Evolutionary conservation across 2,329 filamentous ascomycete species (phyloP).

Genomic region (Penicillium capsulatum): DNA sequence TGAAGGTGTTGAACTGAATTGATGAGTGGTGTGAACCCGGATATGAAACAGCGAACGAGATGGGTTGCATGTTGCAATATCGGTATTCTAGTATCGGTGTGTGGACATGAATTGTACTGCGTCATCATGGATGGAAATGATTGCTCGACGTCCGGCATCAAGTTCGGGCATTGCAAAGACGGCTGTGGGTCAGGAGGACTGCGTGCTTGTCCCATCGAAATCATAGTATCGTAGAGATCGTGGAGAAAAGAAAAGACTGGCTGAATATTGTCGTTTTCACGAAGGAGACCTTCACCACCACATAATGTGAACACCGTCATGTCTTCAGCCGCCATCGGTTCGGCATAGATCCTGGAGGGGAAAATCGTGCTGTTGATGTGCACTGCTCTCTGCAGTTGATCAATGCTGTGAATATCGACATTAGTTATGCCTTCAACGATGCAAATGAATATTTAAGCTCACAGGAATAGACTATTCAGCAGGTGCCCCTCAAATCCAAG

Average conservation of each 20-base stretch:
- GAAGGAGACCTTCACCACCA: no score
- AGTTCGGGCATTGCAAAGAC: no score
- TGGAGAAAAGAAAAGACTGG: not conserved
- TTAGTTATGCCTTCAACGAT: no score
- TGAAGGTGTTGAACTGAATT: constrained; percentile 5
- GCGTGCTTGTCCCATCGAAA: not conserved
- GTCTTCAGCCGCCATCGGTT: no score
- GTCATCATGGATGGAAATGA: no score
- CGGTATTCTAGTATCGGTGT: constrained; percentile 3
- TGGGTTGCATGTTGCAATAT: constrained; percentile 1
- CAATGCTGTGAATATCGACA: no score
- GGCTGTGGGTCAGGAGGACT: no score
- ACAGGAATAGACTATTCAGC: constrained; percentile 8
- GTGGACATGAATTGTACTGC: not conserved
- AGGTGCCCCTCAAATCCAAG: constrained; percentile 13
- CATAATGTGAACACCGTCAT: no score
- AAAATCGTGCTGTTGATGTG: no score
- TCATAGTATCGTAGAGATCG: not conserved
- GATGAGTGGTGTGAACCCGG: not conserved
- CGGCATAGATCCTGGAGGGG: no score
- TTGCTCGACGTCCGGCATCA: no score
- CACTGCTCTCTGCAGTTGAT: not conserved
- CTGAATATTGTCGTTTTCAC: not conserved
- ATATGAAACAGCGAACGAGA: constrained; percentile 2
- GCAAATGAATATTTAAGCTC: no score